phyloP scores from a whole-genome alignment of 192 early-diverging fungal species.

The Entomortierella lignicola region DNA sequence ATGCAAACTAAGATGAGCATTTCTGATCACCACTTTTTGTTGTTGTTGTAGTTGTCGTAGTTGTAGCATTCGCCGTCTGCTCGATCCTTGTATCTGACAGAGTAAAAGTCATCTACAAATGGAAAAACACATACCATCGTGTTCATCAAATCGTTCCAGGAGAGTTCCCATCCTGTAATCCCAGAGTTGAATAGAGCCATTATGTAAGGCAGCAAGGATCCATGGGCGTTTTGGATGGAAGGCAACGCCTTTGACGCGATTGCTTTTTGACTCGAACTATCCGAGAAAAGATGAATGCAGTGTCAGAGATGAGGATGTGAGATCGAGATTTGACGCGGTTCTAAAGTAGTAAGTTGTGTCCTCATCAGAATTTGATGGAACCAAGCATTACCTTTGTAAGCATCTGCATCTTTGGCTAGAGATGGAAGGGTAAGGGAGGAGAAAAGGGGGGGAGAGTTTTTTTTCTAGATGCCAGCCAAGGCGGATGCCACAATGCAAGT shows the following conservation, averaged over 20 bases:
- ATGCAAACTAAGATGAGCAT: not conserved
- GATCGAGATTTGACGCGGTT: not conserved
- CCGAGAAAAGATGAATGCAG: not conserved
- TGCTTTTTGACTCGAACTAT: conserved; percentile 99
- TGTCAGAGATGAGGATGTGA: not conserved
- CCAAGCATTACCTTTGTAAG: conserved; percentile 73
- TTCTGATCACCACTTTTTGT: no score
- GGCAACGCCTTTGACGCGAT: conserved; percentile 94
- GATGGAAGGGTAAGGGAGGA: no score
- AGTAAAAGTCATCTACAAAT: not conserved
- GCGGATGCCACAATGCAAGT: no score
- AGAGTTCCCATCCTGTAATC: conserved; percentile 99
- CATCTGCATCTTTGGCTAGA: conserved; percentile 74
- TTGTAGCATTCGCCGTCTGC: no score
- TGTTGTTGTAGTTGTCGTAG: no score
- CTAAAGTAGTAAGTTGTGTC: no score
- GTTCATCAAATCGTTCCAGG: conserved; percentile 98
- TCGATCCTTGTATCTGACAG: no score
- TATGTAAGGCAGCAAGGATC: conserved; percentile 97
- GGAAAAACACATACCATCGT: conserved; percentile 86
- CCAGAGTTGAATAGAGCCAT: conserved; percentile 98
- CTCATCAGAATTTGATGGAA: not conserved
- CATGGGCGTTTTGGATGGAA: conserved; percentile 99
- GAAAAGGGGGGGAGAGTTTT: no score
- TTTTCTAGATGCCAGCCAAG: no score